Evolutionary conservation across 1,284 basidiomycete species (phyloP).

Genomic region (Sphaerobolus stellatus): DNA sequence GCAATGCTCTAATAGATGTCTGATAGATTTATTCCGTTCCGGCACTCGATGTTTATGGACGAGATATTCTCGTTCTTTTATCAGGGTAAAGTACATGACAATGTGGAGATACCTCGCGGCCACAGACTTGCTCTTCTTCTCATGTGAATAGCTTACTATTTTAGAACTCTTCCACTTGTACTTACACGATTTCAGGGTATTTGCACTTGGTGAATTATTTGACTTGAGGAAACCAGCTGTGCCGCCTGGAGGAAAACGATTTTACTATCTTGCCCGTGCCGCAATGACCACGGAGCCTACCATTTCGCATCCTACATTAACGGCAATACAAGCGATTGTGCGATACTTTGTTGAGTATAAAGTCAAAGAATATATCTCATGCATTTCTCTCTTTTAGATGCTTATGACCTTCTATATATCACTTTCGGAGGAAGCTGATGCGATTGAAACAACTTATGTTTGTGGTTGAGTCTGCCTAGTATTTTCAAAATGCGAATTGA

Average conservation of each 20-base stretch:
- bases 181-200: slow-evolving; percentile 2
- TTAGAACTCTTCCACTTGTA: neutral
- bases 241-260: slow-evolving; percentile 9
- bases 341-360: neutral
- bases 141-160: slow-evolving; percentile 3
- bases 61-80: slow-evolving; percentile 13
- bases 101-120: slow-evolving; percentile 8
- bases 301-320: slow-evolving; percentile 7
- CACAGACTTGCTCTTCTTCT: slow-evolving; percentile 9
- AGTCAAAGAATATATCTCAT: neutral
- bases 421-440: slow-evolving; percentile 7
- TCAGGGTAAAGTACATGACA: neutral
- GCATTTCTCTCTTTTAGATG: neutral
- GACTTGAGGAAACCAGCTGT: slow-evolving; percentile 8
- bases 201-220: slow-evolving; percentile 11
- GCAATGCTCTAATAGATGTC: neutral
- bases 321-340: slow-evolving; percentile 9
- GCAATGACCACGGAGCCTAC: slow-evolving; percentile 8
- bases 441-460: slow-evolving; percentile 5
- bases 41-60: slow-evolving; percentile 5
- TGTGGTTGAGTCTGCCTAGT: neutral
- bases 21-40: slow-evolving; percentile 5
- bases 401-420: slow-evolving; percentile 3
- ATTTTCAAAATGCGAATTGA: neutral
- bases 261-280: slow-evolving; percentile 12